Percentiles rank a stretch among this genome's conserved stretches.
phyloP scores from a whole-genome alignment of 1,284 basidiomycete species.

The Caloboletus firmus region DNA sequence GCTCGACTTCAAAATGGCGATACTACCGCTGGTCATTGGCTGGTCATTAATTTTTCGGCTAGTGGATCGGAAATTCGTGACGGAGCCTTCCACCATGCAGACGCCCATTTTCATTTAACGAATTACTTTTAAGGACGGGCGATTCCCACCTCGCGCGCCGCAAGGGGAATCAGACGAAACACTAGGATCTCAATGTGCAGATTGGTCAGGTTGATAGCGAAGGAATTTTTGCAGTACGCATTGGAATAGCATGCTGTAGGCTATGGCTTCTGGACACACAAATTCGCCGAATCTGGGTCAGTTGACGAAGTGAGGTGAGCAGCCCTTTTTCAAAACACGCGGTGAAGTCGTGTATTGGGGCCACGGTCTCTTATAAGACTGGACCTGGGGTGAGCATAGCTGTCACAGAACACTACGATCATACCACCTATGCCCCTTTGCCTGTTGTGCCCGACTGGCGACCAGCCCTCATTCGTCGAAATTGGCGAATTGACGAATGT shows the following conservation, averaged over 20 bases:
- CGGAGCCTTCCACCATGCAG: slow-evolving; percentile 1
- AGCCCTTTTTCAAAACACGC: slow-evolving; percentile 30
- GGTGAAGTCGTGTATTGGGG: slow-evolving; percentile 37
- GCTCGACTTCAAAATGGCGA: not conserved
- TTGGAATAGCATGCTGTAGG: slow-evolving; percentile 32
- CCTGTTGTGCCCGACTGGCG: slow-evolving; percentile 26
- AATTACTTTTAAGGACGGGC: slow-evolving; percentile 18
- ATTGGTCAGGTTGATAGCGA: slow-evolving; percentile 8
- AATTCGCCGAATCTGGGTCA: slow-evolving; percentile 21
- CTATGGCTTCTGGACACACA: slow-evolving; percentile 25
- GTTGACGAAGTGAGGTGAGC: slow-evolving; percentile 29
- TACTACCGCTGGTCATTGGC: not conserved
- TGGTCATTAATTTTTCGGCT: not conserved
- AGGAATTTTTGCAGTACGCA: slow-evolving; percentile 14
- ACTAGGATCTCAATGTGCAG: not conserved
- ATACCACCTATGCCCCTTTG: slow-evolving; percentile 29
- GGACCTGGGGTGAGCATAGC: slow-evolving; percentile 13
- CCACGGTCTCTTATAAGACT: slow-evolving; percentile 34
- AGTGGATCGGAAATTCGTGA: not conserved
- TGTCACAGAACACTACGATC: slow-evolving; percentile 19
- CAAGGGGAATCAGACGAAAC: not conserved
- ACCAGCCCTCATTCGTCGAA: slow-evolving; percentile 26
- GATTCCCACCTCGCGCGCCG: slow-evolving; percentile 26
- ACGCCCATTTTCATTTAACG: slow-evolving; percentile 16
- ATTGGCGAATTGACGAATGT: slow-evolving; percentile 23